phyloP scores from a whole-genome alignment of 805 yeast species.

The Cyberlindnera americana region DNA sequence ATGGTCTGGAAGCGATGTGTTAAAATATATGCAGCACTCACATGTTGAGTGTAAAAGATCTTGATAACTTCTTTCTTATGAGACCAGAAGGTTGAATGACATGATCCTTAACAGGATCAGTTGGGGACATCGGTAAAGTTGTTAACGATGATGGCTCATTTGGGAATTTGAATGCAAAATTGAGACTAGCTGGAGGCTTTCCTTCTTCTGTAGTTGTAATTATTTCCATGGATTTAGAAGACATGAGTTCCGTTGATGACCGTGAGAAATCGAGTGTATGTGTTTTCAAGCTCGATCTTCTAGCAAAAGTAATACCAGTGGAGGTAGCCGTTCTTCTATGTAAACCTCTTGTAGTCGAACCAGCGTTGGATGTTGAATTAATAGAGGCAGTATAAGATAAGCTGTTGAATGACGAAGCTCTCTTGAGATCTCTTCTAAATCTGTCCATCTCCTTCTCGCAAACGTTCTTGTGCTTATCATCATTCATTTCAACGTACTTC shows the following conservation, averaged over 20 bases:
- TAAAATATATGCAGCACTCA: conserved; percentile 3
- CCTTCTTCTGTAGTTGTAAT: conserved; percentile 10
- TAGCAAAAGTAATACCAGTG: conserved; percentile 18
- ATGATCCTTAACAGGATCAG: conserved; percentile 1
- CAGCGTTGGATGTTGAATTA: conserved; percentile 2
- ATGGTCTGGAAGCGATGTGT: neutral
- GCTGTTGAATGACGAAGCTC: conserved; percentile 34
- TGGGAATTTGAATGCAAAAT: conserved; percentile 28
- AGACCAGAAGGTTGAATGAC: conserved; percentile 12
- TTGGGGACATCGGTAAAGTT: conserved; percentile 8
- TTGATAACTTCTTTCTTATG: conserved; percentile 20
- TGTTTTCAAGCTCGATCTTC: conserved; percentile 20
- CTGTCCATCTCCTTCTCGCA: conserved; percentile 53
- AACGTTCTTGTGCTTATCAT: conserved; percentile 44
- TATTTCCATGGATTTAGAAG: neutral
- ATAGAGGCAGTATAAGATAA: conserved; percentile 23
- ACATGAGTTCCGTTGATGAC: conserved; percentile 8
- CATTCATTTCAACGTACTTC: conserved; percentile 85
- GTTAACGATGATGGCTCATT: conserved; percentile 4
- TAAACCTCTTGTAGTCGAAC: conserved; percentile 7
- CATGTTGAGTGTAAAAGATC: conserved; percentile 21
- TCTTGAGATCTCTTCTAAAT: conserved; percentile 45
- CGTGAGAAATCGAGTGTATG: conserved; percentile 19
- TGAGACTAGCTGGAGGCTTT: conserved; percentile 25
- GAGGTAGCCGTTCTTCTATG: conserved; percentile 27